Conservation (phyloP, 768 basidiomycete genomes). For the Mycena galopus region DNA sequence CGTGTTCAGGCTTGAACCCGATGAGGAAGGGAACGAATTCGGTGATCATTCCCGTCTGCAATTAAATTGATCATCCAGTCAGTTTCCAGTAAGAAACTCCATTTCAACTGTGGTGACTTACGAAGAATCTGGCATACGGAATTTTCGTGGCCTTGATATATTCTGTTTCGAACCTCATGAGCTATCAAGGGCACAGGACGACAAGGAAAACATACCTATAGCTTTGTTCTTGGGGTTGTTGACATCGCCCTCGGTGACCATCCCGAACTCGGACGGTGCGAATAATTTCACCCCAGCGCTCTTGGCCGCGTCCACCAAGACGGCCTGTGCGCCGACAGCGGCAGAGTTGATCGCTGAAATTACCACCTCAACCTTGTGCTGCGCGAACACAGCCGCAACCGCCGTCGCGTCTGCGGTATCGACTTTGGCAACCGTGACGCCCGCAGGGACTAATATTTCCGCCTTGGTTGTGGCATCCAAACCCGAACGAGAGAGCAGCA, state of each 20-base stretch:
- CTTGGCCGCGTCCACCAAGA: constrained; percentile 46
- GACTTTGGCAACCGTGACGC: constrained; percentile 1
- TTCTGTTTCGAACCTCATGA: neutral
- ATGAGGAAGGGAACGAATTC: constrained; percentile 44
- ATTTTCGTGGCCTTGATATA: constrained; percentile 31
- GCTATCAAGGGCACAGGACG: neutral
- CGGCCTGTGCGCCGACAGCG: constrained; percentile 37
- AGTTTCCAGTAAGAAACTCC: neutral
- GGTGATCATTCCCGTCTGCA: constrained; percentile 38
- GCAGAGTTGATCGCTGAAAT: constrained; percentile 42
- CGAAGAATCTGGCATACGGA: constrained; percentile 39
- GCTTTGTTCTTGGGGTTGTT: constrained; percentile 11
- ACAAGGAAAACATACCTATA: neutral
- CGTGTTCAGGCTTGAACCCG: constrained; percentile 28
- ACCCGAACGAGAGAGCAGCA: neutral
- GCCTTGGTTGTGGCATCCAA: too few species aligned
- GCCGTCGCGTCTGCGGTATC: constrained; percentile 16
- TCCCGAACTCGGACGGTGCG: constrained; percentile 7
- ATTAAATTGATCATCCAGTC: neutral
- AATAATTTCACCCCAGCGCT: constrained; percentile 25
- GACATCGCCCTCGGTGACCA: constrained; percentile 6
- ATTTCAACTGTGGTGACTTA: constrained; percentile 12
- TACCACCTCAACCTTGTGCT: constrained; percentile 41
- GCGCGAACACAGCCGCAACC: constrained; percentile 33
- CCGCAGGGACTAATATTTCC: neutral